phyloP scores from a whole-genome alignment of 2,329 filamentous ascomycete species.

The Ceratocystis eucalypticola region DNA sequence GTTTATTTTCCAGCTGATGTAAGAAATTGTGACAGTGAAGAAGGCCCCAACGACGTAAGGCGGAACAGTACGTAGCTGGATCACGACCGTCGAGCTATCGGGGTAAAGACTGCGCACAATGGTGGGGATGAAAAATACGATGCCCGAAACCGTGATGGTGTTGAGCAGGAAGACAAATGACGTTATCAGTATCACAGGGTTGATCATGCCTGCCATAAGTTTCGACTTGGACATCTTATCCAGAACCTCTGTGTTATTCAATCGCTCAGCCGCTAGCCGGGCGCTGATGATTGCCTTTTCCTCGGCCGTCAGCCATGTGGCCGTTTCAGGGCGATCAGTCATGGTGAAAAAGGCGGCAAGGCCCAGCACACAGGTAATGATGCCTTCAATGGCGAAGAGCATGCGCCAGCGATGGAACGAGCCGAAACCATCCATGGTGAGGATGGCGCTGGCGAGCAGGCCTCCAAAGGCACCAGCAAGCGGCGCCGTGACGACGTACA shows the following conservation, averaged over 20 bases:
- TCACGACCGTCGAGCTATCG: conserved; percentile 38
- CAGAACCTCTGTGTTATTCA: conserved; percentile 45
- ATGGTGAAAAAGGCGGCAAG: conserved; percentile 50
- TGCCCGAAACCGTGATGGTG: conserved; percentile 54
- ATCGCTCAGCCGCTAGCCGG: conserved; percentile 53
- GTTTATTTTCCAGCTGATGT: conserved; percentile 43
- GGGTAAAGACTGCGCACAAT: conserved; percentile 54
- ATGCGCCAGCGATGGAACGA: conserved; percentile 47
- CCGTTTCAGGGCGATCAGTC: conserved; percentile 55
- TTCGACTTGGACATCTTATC: conserved; percentile 48
- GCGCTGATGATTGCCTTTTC: conserved; percentile 55
- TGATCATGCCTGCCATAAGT: conserved; percentile 44
- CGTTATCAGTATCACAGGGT: conserved; percentile 42
- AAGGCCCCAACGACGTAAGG: conserved; percentile 50
- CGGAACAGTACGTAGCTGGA: conserved; percentile 52
- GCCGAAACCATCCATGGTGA: conserved; percentile 46
- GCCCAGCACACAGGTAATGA: conserved; percentile 40
- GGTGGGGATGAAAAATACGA: conserved; percentile 52
- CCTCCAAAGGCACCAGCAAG: conserved; percentile 60
- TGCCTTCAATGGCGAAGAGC: conserved; percentile 58
- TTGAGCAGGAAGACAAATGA: conserved; percentile 47
- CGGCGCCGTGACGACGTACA: conserved; percentile 59
- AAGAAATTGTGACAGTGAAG: conserved; percentile 44
- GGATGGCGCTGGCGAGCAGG: conserved; percentile 49
- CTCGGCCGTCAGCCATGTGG: conserved; percentile 49